A percentile compares a stretch with the other conserved stretches of the same genome.
These are phyloP conservation scores for Salix caprea DNA, from an alignment of 345 rosid species.

Conservation along the genomic window DNA sequence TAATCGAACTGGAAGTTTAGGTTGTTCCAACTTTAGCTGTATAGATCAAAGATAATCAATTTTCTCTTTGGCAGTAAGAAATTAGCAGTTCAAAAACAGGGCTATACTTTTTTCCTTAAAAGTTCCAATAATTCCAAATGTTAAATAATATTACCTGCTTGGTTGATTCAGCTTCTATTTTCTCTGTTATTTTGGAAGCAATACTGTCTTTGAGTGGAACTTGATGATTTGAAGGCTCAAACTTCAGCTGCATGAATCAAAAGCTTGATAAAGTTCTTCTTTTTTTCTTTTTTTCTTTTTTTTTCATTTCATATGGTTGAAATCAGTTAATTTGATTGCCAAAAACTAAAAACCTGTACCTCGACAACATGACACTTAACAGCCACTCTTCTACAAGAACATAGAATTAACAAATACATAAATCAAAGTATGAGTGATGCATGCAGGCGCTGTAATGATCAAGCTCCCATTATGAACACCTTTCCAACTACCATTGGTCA, in stretches of 20 bases:
- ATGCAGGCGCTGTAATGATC: neutral
- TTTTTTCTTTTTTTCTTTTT: neutral
- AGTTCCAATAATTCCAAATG: neutral
- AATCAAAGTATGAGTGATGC: neutral
- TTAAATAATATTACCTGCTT: constrained; percentile 6
- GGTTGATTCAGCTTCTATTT: constrained; percentile 4
- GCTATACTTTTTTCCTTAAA: neutral
- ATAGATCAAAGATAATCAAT: neutral
- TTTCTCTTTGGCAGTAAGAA: neutral
- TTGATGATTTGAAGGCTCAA: neutral
- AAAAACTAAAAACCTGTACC: neutral
- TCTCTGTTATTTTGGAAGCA: constrained; percentile 12
- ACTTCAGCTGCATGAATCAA: constrained; percentile 3
- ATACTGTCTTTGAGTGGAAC: neutral
- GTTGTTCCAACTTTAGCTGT: constrained; percentile 3
- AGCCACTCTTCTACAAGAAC: neutral
- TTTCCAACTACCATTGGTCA: neutral
- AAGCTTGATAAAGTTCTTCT: neutral
- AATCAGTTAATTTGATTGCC: neutral
- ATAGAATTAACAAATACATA: neutral
- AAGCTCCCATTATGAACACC: neutral
- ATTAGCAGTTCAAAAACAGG: neutral
- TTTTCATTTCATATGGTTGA: neutral
- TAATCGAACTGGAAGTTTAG: neutral
- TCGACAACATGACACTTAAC: neutral